Conservation (phyloP, 2,329 filamentous ascomycete species). For the Pyricularia pennisetigena region DNA sequence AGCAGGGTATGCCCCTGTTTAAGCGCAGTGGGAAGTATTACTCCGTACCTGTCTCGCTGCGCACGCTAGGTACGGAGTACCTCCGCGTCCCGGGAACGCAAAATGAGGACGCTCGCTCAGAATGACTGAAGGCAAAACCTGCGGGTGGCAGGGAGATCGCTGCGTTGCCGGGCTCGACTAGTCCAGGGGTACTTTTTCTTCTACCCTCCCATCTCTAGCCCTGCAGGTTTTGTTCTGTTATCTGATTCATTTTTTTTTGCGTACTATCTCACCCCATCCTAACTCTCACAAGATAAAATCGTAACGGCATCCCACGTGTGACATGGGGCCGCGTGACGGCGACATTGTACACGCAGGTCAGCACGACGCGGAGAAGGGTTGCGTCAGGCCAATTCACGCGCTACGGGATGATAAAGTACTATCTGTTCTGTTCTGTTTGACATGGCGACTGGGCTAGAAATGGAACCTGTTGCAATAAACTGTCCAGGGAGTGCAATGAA, state of each 20-base stretch:
- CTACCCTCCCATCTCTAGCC: background rate
- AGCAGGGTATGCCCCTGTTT: background rate
- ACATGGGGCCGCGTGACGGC: background rate
- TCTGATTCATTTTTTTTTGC: background rate
- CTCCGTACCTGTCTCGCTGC: background rate
- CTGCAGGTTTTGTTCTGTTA: background rate
- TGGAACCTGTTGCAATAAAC: background rate
- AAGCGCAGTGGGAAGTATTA: background rate
- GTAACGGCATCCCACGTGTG: background rate
- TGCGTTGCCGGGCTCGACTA: background rate
- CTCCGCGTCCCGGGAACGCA: background rate
- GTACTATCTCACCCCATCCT: background rate
- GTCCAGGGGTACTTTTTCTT: background rate
- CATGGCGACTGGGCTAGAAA: background rate
- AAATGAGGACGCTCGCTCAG: background rate
- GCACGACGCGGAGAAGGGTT: background rate
- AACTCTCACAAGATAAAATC: background rate
- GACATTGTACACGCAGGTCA: background rate
- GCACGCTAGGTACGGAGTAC: too few relatives aligned
- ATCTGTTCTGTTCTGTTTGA: background rate
- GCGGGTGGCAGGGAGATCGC: background rate
- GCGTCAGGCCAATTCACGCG: too few relatives aligned
- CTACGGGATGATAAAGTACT: background rate
- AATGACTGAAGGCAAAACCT: background rate
- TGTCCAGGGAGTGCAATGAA: background rate